Evolutionary conservation across 139 green algal species (phyloP), one percentile per base, ranked within the genome.

Genomic region (Monoraphidium neglectum): DNA sequence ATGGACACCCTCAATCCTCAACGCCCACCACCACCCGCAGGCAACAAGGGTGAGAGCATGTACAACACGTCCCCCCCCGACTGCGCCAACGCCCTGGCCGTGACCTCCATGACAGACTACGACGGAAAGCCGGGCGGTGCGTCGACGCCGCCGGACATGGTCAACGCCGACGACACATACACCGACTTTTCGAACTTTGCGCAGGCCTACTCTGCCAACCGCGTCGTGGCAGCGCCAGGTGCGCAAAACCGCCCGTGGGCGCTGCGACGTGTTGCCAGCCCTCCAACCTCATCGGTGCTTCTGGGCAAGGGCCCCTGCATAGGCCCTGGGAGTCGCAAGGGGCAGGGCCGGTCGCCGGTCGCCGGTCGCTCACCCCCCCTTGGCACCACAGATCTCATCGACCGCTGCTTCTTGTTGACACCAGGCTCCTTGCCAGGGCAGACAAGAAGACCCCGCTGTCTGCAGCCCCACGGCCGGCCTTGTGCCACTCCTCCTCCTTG

Each of bases 111-210:
- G 13, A 79, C 47, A 32, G 73, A 79, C 47, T 79, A 79, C 62
- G 64, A 79, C 40, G 73, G 73, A 24, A 10, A 68, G 73, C 73
- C 73, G 1, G 73, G 73, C 2, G 73, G 35, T 2, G 1, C 43
- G 5, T 47, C 46, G 35, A 79, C 73, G 16, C 73, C 73, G 4
- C 47, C n/a, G 26, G 36, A 67, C 13, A 54, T 68, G 63, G 65
- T 37, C n/a, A 54, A 79, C 63, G 32, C 49, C 26, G 73, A 79
- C 53, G 73, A 79, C 46, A 73, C 63, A 0, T 79, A 68, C 36
- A 79, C 73, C 3, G 73, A 79, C 43, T 79, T 79, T 36, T 73
- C 61, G 49, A 79, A 79, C 49, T 79, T 30, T 26, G 73, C 47
- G 24, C 56, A 18, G 8, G 15, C 23, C 0, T 16, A 24, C 12